Base-by-base conservation (phyloP, 192 early-diverging fungal genomes). In the Backusella liffmaniae region DNA sequence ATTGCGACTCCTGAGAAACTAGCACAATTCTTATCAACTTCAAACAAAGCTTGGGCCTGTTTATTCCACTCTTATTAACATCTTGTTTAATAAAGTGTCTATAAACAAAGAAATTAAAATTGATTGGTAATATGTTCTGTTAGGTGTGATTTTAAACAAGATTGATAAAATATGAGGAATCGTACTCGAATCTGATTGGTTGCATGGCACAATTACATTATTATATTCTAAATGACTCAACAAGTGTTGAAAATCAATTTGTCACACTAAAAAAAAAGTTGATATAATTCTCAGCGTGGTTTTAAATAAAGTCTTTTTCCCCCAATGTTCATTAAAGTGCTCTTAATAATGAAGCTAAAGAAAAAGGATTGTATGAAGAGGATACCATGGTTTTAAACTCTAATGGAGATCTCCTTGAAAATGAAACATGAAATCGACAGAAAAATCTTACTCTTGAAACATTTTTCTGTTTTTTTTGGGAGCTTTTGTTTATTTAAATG, bases 111-210 rank as follows among this genome's bases (percentile, higher is more conserved):
- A 29, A 23, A 62, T 0, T 26, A 12, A 62, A 12, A 23, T 26
- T 26, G 56, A 62, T 62, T 62, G 21, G 12, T 29, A 62, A 62
- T 62, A 29, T 26, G 23, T 12, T 62, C 56, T 29, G 4, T 26
- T 23, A 29, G 56, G 56, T 62, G 56, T 62, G 56, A 62, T 62
- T 62, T 62, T 62, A 62, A 62, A 62, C 56, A 62, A 62, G 56
- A 62, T 62, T 62, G 56, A 62, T 62, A 62, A 59, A 62, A 62
- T 62, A 62, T 62, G 56, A 62, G 56, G 56, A 62, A 62, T 62
- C 56, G 56, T 62, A 62, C 56, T 62, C 13, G 7, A 29, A 62
- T 62, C 12, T 62, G 56, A 62, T 62, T 62, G 56, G 56, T 62
- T 62, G 21, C 21, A 29, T 62, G 26, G 56, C 23, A 29, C 10